A percentile compares a stretch with the other conserved stretches of the same genome.
Evolutionary conservation across 2,329 filamentous ascomycete genomes (phyloP).

Genomic region (Pestalotiopsis sp.): DNA sequence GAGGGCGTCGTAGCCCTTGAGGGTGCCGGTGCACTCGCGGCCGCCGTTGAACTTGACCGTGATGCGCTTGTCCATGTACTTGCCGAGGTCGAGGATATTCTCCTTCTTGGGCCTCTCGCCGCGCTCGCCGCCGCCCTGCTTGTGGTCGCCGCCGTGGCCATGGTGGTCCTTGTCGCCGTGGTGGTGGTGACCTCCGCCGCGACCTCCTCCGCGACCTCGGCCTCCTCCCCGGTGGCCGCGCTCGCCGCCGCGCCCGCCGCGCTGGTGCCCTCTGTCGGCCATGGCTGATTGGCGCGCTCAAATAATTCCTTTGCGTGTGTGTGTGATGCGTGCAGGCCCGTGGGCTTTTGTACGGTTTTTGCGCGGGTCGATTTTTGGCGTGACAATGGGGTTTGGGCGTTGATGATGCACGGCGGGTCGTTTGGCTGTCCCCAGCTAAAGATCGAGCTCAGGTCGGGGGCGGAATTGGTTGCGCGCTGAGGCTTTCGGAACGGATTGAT

Average conservation of each 20-base stretch:
- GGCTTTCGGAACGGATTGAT: background rate
- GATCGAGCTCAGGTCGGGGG: background rate
- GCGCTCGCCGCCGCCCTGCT: slow-evolving; percentile 61
- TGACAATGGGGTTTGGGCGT: too few species aligned
- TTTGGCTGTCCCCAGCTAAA: background rate
- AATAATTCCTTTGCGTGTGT: background rate
- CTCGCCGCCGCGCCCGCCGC: slow-evolving; percentile 46
- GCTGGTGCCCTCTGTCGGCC: slow-evolving; percentile 53
- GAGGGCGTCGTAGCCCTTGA: slow-evolving; percentile 95
- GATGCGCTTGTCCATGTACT: slow-evolving; percentile 97
- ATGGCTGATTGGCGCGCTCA: slow-evolving; percentile 31
- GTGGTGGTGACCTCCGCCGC: slow-evolving; percentile 39
- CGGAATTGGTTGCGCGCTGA: slow-evolving; percentile 1
- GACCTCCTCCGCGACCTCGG: slow-evolving; percentile 35
- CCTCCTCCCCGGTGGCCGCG: slow-evolving; percentile 25
- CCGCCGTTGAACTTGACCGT: slow-evolving; percentile 97
- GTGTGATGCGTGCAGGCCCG: too few species aligned
- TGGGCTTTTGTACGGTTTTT: too few species aligned
- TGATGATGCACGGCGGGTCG: background rate
- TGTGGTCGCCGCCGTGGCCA: slow-evolving; percentile 44
- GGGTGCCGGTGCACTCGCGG: slow-evolving; percentile 80
- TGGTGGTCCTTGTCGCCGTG: slow-evolving; percentile 49
- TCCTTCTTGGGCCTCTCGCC: slow-evolving; percentile 90
- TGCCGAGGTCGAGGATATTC: slow-evolving; percentile 92
- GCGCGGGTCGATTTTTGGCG: too few species aligned